phyloP scores from a whole-genome alignment of 73 alveolate species.

The Halteria grandinella region DNA sequence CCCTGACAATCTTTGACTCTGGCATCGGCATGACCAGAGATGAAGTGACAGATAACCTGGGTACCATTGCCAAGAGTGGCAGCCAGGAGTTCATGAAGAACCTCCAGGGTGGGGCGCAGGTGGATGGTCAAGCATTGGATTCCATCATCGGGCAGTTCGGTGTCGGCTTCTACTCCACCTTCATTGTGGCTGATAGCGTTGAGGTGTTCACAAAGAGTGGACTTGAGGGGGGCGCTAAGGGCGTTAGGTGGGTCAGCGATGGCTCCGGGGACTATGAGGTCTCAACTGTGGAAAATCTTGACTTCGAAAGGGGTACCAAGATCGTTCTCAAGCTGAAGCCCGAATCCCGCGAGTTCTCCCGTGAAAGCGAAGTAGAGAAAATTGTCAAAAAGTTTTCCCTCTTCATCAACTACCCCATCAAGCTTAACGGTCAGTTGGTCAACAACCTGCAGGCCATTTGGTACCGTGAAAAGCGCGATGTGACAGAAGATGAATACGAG shows the following conservation, averaged over 20 bases:
- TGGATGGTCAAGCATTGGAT: conserved; percentile 68
- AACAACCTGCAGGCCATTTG: conserved; percentile 85
- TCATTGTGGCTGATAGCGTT: conserved; percentile 93
- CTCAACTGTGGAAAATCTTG: conserved; percentile 79
- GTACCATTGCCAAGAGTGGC: conserved; percentile 87
- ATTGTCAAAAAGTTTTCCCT: conserved; percentile 79
- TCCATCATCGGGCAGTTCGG: conserved; percentile 91
- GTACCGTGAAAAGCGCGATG: conserved; percentile 89
- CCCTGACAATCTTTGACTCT: conserved; percentile 85
- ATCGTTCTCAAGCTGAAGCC: conserved; percentile 75
- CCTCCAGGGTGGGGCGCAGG: conserved; percentile 53
- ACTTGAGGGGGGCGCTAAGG: conserved; percentile 71
- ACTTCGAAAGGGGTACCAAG: conserved; percentile 89
- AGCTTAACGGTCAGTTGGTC: conserved; percentile 75
- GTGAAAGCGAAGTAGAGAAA: conserved; percentile 71
- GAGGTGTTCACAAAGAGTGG: conserved; percentile 86
- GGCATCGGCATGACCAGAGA: conserved; percentile 95
- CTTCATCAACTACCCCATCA: conserved; percentile 83
- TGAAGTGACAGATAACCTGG: conserved; percentile 82
- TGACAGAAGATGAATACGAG: conserved; percentile 91
- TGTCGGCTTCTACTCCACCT: conserved; percentile 95
- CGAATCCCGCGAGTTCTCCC: conserved; percentile 82
- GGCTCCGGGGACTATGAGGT: conserved; percentile 90
- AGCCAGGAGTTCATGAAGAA: conserved; percentile 77
- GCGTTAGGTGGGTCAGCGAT: conserved; percentile 91